Evolutionary conservation across 2,329 filamentous ascomycete species (phyloP).

Genomic region (Gnomoniopsis sp.): DNA sequence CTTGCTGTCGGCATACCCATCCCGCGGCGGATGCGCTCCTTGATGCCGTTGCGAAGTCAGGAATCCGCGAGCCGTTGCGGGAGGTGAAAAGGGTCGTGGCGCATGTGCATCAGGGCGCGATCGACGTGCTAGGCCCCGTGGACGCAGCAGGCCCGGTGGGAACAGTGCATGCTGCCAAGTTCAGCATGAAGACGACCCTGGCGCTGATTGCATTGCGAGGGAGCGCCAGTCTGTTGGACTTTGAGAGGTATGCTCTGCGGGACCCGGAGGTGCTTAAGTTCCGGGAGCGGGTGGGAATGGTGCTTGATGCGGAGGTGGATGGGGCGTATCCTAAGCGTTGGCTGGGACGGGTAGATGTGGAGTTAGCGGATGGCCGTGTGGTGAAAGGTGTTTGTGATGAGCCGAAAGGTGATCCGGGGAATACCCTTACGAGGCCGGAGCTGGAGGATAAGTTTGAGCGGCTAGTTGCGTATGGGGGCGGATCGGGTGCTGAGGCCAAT

Average conservation of each 20-base stretch:
- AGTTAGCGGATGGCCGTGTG: not conserved
- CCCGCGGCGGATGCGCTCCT: constrained; percentile 6
- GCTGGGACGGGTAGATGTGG: not conserved
- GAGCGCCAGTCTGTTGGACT: constrained; percentile 1
- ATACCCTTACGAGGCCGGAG: not conserved
- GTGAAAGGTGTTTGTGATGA: constrained; percentile 1
- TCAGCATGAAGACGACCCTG: constrained; percentile 7
- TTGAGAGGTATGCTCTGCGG: not conserved
- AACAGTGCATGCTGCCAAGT: constrained; percentile 4
- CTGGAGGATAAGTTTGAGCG: not conserved
- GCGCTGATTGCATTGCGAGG: not conserved
- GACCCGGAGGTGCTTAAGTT: not conserved
- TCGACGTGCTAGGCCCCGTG: not conserved
- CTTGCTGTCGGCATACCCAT: constrained; percentile 4
- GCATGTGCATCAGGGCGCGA: not conserved
- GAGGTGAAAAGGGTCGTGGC: not conserved
- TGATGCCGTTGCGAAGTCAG: not conserved
- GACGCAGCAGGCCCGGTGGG: not conserved
- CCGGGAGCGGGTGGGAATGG: not conserved
- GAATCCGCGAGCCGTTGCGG: not conserved
- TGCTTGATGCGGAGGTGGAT: not conserved
- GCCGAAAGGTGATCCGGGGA: constrained; percentile 2
- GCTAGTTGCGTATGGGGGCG: not conserved
- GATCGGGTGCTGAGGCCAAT: not conserved
- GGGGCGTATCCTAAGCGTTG: constrained; percentile 1